Base-by-base conservation (phyloP, 2,329 filamentous ascomycete genomes). In the Cladophialophora immunda region DNA sequence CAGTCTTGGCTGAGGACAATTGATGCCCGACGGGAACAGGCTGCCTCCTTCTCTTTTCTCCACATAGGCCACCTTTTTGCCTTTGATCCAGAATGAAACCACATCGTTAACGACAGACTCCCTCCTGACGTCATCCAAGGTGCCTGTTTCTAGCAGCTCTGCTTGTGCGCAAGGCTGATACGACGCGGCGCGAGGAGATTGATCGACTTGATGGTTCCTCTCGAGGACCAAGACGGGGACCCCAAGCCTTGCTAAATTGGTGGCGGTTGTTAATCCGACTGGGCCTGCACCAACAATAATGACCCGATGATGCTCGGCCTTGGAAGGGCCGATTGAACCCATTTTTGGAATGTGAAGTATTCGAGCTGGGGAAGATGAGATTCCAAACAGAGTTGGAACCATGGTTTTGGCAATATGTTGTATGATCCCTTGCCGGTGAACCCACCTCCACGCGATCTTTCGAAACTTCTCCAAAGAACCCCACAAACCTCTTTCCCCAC, bases 11-110 rank as follows among this genome's bases (percentile, higher is more conserved):
- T 70, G 68, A 30, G 62, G 62, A 41, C 65, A 68, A 45, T 70
- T 66, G 38, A 70, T 69, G 58, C 81, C 79, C 4, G 84, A 72
- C 1, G 82, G 81, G 27, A 85, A 72, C 0, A 81, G 78, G 0
- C 79, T 80, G 74, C 84, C 78, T 54, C 77, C 74, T 59, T 79
- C 74, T 6, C 76, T 73, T 36, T 78, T 70, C 45, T 70, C 62
- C 22, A 71, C 66, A 29, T 68, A 38, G 45, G 68, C 68, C 34
- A 69, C 66, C 22, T 63, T 62, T 41, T 68, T 58, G 22, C 66
- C 61, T 25, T 68, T 56, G 59, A 66, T 32, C 68, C 66, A 70
- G 61, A 68, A 70, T 25, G 60, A 62, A 34, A 70, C 41, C 6
- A 68, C 57, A 45, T 71, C 64, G 25, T 72, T 68, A 53, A 70